Percentiles rank a stretch among this genome's conserved stretches.
These are phyloP conservation scores for Nothomitra cinnamomea DNA, from an alignment of 2,329 filamentous ascomycete genomes.

Conservation along the genomic window DNA sequence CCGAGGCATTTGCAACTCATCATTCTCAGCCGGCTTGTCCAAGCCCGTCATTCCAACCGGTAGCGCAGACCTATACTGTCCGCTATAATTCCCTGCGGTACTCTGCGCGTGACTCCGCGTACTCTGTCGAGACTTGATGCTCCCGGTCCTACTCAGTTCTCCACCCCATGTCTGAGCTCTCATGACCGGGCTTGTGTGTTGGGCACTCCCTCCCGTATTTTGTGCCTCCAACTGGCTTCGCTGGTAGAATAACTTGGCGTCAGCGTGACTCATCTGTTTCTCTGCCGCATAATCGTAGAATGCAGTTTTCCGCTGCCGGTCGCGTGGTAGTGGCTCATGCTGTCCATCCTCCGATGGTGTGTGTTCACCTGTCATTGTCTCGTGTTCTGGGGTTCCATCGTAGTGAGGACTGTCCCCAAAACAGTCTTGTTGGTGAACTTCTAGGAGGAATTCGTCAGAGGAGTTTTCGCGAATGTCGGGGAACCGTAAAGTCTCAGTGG, in stretches of 20 bases:
- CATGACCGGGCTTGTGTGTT: conserved; percentile 16
- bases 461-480: background rate
- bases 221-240: conserved; percentile 53
- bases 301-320: conserved; percentile 51
- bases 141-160: conserved; percentile 23
- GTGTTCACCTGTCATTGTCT: background rate
- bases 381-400: background rate
- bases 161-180: conserved; percentile 25
- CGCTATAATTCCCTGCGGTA: conserved; percentile 8
- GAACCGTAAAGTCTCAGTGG: background rate
- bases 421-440: background rate
- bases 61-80: background rate
- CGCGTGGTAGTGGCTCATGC: conserved; percentile 26
- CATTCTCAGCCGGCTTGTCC: conserved; percentile 12
- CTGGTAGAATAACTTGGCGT: conserved; percentile 94
- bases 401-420: background rate
- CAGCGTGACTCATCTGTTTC: conserved; percentile 83
- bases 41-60: background rate
- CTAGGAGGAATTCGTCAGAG: background rate
- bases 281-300: conserved; percentile 90
- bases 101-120: conserved; percentile 16
- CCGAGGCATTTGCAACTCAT: conserved; percentile 13
- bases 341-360: conserved; percentile 12
- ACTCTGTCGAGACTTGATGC: conserved; percentile 21
- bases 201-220: conserved; percentile 16